These are phyloP conservation scores for Curvularia eragrostidis DNA, from an alignment of 2,329 filamentous ascomycete species.

Conservation along the genomic window DNA sequence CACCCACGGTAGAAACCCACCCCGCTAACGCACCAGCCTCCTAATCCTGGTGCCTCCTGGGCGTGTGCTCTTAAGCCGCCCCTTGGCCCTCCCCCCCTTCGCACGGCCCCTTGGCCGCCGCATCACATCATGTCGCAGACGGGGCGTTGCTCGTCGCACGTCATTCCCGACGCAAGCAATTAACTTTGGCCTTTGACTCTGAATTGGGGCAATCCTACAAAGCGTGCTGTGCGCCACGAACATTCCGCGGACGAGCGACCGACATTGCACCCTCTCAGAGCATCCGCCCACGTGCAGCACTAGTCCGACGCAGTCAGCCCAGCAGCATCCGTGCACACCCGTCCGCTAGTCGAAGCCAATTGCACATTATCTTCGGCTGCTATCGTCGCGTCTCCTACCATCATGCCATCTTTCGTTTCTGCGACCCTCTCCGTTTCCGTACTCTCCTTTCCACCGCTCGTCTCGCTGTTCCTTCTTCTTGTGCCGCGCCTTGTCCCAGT, in stretches of 20 bases:
- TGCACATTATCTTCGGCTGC: not conserved
- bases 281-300: not conserved
- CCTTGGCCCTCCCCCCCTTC: conserved; percentile 13
- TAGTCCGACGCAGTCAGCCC: not conserved
- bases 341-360: not conserved
- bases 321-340: not conserved
- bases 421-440: conserved; percentile 4
- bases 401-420: conserved; percentile 7
- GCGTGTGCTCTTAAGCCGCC: conserved; percentile 15
- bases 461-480: conserved; percentile 14
- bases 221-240: not conserved
- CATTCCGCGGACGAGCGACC: not conserved
- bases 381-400: conserved; percentile 3
- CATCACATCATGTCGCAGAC: conserved; percentile 23
- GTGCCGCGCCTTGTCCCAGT: conserved; percentile 25
- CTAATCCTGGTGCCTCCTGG: conserved; percentile 7
- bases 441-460: conserved; percentile 17
- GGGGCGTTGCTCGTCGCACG: conserved; percentile 14
- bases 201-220: conserved; percentile 1
- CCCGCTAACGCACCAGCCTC: conserved; percentile 1
- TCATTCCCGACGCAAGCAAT: conserved; percentile 16
- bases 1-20: too few relatives aligned
- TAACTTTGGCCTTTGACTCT: conserved; percentile 2
- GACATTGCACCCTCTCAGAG: not conserved
- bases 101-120: conserved; percentile 13